These are phyloP conservation scores for Flammula alnicola DNA, from an alignment of 1,284 basidiomycete species.

Conservation along the genomic window DNA sequence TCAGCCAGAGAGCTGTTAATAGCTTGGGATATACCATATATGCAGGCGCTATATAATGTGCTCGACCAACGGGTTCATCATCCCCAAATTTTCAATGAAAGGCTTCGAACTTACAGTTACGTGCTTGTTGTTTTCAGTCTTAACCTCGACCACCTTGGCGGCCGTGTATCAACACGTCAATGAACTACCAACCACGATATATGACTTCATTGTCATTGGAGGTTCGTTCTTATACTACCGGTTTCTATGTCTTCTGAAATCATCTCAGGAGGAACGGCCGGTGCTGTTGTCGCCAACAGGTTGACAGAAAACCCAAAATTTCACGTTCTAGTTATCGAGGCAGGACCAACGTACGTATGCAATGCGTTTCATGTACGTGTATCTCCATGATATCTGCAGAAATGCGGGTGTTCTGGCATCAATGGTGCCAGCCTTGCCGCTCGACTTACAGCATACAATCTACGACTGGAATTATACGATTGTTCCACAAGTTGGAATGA, in stretches of 20 bases:
- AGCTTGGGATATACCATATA: too few relatives aligned
- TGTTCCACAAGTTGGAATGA: constrained; percentile 3
- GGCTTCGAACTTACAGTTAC: too few relatives aligned
- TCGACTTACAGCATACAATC: not conserved
- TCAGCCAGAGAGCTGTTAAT: too few relatives aligned
- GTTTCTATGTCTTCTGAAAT: not conserved
- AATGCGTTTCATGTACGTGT: not conserved
- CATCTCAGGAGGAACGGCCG: constrained; percentile 27
- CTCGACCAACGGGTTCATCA: too few relatives aligned
- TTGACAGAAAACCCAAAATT: constrained; percentile 24
- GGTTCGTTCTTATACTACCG: constrained; percentile 17
- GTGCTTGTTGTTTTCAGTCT: not conserved
- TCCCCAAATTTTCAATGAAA: too few relatives aligned
- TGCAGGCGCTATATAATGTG: too few relatives aligned
- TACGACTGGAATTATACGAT: constrained; percentile 22
- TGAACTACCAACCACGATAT: constrained; percentile 10
- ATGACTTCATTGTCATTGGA: constrained; percentile 33
- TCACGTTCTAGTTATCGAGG: constrained; percentile 29
- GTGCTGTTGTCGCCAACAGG: constrained; percentile 28
- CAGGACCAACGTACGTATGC: constrained; percentile 21
- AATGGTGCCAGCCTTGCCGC: constrained; percentile 11
- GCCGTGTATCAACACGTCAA: not conserved
- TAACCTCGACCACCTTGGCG: not conserved
- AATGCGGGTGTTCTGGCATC: constrained; percentile 18
- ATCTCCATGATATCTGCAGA: constrained; percentile 3